Evolutionary conservation across 805 yeast genomes (phyloP).

Genomic region (Wickerhamiella australiensis): DNA sequence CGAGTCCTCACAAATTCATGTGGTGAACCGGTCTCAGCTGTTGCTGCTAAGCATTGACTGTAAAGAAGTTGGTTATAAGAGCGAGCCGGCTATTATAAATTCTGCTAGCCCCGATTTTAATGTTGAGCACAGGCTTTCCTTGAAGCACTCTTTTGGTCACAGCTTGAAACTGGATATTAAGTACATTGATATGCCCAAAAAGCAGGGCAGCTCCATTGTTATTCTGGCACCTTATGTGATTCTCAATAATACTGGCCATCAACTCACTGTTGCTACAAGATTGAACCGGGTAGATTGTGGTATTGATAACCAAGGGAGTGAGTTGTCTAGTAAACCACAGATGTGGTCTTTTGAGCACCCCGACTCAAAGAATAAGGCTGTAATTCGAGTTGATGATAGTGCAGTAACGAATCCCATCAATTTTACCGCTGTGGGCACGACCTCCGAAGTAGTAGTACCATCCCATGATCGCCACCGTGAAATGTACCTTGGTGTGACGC

Average conservation of each 20-base stretch:
- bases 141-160: slow-evolving; percentile 50
- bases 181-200: slow-evolving; percentile 34
- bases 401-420: slow-evolving; percentile 61
- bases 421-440: slow-evolving; percentile 83
- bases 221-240: slow-evolving; percentile 80
- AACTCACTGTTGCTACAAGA: slow-evolving; percentile 44
- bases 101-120: slow-evolving; percentile 39
- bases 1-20: slow-evolving; percentile 60
- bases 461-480: slow-evolving; percentile 34
- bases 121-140: slow-evolving; percentile 40
- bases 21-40: slow-evolving; percentile 60
- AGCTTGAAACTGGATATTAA: slow-evolving; percentile 49
- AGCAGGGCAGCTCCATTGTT: slow-evolving; percentile 20
- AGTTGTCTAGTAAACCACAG: slow-evolving; percentile 36
- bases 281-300: slow-evolving; percentile 40
- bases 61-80: slow-evolving; percentile 44
- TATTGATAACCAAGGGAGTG: background rate
- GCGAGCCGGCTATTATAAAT: slow-evolving; percentile 61
- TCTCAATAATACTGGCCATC: slow-evolving; percentile 65
- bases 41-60: slow-evolving; percentile 52
- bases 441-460: slow-evolving; percentile 41
- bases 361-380: slow-evolving; percentile 54
- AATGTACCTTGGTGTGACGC: slow-evolving; percentile 53
- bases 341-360: slow-evolving; percentile 74
- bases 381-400: slow-evolving; percentile 54